Evolutionary conservation across 2,329 filamentous ascomycete genomes (phyloP), one percentile per base, ranked within the genome.

Genomic region (Pleomassaria siparia): DNA sequence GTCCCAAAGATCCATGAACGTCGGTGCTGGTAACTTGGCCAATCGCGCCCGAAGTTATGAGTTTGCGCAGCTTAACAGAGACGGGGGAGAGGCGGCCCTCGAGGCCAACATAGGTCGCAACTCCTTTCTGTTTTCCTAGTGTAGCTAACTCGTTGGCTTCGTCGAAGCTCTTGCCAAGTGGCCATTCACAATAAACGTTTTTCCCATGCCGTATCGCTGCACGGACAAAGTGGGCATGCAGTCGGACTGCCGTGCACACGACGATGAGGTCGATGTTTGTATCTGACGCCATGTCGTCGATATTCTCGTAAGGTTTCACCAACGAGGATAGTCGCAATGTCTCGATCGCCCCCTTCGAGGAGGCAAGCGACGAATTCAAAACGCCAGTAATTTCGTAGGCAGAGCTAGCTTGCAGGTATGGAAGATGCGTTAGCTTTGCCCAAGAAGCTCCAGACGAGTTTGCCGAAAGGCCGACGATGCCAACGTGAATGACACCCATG

Each of bases 161-260:
- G 1, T 54, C 49, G 1, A 67, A 41, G 35, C 63, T 71, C 4
- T 61, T 57, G 0, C 59, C 74, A 0, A 76, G 61, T 9, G 73
- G 75, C 74, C 74, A 75, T 49, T 78, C 76, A 24, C 75, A 67
- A 44, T 71, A 77, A 25, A 74, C 66, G 28, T 71, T 58, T 56
- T 79, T 79, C 11, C 35, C 41, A 8, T 71, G 65, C 30, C 64
- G 52, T 2, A 78, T 49, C 11, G 63, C 65, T 0, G 72, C 69
- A 39, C 64, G 66, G 6, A 71, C 61, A 15, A 72, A 48, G 11
- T 52, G 47, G 43, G 69, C 69, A 46, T 76, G 73, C 12, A 59
- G 60, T 16, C 63, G 62, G 7, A 77, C 72, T 4, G 62, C 53
- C 6, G 73, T 70, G 30, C 70, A 35, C 45, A 71, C 63, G 33